Percentiles rank a stretch among this genome's conserved stretches.
phyloP scores from a whole-genome alignment of 2,329 filamentous ascomycete genomes.

The Fusarium zealandicum region DNA sequence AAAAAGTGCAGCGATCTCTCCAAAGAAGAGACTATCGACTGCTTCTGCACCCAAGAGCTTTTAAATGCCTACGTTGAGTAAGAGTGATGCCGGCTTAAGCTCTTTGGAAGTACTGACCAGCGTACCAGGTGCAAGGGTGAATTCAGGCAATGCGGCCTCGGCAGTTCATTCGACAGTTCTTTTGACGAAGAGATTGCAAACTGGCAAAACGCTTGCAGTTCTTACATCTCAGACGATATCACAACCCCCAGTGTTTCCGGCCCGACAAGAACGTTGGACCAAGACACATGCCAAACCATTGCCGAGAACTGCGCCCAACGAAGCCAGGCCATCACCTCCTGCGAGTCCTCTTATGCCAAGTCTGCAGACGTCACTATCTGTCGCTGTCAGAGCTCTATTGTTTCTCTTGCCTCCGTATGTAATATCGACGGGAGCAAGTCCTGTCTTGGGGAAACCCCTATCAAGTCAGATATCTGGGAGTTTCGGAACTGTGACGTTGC shows the following conservation, averaged over 20 bases:
- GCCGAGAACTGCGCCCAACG: conserved; percentile 11
- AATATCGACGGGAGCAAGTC: conserved; percentile 8
- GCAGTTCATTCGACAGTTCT: conserved; percentile 8
- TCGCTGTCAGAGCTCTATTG: conserved; percentile 6
- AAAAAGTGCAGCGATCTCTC: conserved; percentile 11
- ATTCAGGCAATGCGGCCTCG: conserved; percentile 15
- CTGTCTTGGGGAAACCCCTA: background rate
- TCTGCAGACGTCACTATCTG: conserved; percentile 13
- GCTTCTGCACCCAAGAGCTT: conserved; percentile 21
- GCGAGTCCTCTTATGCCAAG: conserved; percentile 3
- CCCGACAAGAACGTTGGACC: conserved; percentile 10
- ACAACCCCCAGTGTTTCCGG: conserved; percentile 6
- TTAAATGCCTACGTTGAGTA: conserved; percentile 17
- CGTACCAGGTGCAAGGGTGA: conserved; percentile 13
- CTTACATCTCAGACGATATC: conserved; percentile 11
- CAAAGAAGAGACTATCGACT: conserved; percentile 21
- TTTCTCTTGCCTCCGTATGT: conserved; percentile 17
- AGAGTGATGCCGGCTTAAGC: background rate
- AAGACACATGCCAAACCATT: conserved; percentile 5
- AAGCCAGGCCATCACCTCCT: conserved; percentile 5
- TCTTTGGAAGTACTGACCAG: background rate
- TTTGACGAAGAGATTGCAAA: conserved; percentile 5
- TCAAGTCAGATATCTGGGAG: conserved; percentile 12
- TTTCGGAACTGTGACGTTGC: conserved; percentile 17
- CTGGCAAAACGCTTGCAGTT: conserved; percentile 16